These are phyloP conservation scores for Petunia hybrid DNA, from an alignment of 305 asterid genomes.

Conservation along the genomic window DNA sequence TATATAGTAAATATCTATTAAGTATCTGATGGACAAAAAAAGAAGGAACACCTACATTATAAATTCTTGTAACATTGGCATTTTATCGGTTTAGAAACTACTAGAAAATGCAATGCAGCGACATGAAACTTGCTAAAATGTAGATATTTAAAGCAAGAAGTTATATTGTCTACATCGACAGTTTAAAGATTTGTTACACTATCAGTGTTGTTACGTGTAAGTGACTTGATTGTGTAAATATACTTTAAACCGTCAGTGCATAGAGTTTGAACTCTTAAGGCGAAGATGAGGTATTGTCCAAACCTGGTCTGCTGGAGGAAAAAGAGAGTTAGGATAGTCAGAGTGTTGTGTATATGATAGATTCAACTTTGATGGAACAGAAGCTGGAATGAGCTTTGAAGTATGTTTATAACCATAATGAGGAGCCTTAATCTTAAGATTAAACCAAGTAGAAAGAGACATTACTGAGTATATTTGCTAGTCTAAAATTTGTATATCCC, in stretches of 20 bases:
- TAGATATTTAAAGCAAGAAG: too few relatives aligned
- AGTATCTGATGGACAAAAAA: neutral
- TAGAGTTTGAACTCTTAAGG: too few relatives aligned
- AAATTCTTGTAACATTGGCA: neutral
- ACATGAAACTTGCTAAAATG: too few relatives aligned
- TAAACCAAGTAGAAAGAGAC: slow-evolving; percentile 56
- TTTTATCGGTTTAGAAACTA: neutral
- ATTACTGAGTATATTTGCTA: slow-evolving; percentile 39
- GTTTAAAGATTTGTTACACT: too few relatives aligned
- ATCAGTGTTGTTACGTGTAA: too few relatives aligned
- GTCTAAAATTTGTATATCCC: slow-evolving; percentile 14
- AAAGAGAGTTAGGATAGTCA: slow-evolving; percentile 44
- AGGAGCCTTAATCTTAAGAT: slow-evolving; percentile 46
- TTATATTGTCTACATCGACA: too few relatives aligned
- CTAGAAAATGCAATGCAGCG: neutral
- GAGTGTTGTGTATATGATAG: slow-evolving; percentile 46
- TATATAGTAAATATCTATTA: neutral
- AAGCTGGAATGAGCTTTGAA: slow-evolving; percentile 31
- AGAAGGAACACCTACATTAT: neutral
- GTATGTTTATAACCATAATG: slow-evolving; percentile 36
- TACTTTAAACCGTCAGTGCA: neutral
- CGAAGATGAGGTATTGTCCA: neutral
- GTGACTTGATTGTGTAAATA: too few relatives aligned
- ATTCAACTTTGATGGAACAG: slow-evolving; percentile 39
- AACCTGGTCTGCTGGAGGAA: slow-evolving; percentile 74